These are phyloP conservation scores for Planoprotostelium fungivorum DNA, from an alignment of 78 protist species.

Conservation along the genomic window DNA sequence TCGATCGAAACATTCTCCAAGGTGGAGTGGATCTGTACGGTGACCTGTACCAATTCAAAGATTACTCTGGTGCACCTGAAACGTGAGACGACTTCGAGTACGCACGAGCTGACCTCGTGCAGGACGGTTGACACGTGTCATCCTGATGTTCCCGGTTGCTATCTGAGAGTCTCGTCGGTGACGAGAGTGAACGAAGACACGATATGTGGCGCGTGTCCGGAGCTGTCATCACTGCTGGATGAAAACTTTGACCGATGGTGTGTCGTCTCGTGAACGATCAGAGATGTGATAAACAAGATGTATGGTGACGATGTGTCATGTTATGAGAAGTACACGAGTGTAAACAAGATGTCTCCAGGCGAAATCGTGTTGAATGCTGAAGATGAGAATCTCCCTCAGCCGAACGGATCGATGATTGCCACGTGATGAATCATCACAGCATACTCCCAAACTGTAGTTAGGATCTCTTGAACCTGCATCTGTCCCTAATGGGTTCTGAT, in stretches of 20 bases:
- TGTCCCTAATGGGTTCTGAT: too few relatives aligned
- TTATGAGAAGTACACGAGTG: background rate
- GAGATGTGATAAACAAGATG: background rate
- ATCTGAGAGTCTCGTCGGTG: background rate
- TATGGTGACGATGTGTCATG: background rate
- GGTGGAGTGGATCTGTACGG: background rate
- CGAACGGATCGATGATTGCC: too few relatives aligned
- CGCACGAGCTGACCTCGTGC: background rate
- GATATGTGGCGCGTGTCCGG: background rate
- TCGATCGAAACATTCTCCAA: background rate
- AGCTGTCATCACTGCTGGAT: background rate
- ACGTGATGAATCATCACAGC: too few relatives aligned
- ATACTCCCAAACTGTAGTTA: too few relatives aligned
- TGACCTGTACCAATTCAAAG: background rate
- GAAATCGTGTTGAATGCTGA: too few relatives aligned
- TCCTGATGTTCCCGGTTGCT: background rate
- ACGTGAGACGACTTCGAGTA: background rate
- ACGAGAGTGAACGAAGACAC: background rate
- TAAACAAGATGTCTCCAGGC: too few relatives aligned
- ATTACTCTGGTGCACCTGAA: background rate
- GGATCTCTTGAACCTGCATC: too few relatives aligned
- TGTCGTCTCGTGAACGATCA: background rate
- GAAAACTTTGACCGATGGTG: background rate
- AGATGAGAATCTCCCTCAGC: too few relatives aligned
- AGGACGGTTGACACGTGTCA: background rate